A percentile compares a stretch with the other conserved stretches of the same genome.
Conservation (phyloP, 2,329 filamentous ascomycete genomes). For the Hypoxylon sp. region DNA sequence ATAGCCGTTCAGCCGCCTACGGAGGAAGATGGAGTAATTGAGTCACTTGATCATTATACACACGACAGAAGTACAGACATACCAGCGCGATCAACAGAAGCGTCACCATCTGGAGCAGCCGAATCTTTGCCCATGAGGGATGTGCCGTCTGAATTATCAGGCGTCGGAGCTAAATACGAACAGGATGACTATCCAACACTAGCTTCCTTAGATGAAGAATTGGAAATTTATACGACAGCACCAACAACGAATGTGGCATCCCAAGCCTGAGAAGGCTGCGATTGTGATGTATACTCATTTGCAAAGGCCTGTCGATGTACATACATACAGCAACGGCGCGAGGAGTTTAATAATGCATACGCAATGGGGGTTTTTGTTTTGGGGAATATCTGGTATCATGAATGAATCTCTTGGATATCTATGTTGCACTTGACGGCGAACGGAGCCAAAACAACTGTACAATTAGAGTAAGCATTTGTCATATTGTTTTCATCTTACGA, state of each 20-base stretch:
- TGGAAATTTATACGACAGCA: constrained; percentile 39
- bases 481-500: constrained; percentile 21
- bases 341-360: constrained; percentile 36
- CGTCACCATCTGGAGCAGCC: constrained; percentile 30
- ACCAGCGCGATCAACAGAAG: constrained; percentile 47
- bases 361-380: constrained; percentile 6
- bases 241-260: constrained; percentile 44
- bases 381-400: constrained; percentile 21
- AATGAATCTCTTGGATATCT: constrained; percentile 11
- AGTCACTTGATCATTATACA: constrained; percentile 34
- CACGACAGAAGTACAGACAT: constrained; percentile 44
- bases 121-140: constrained; percentile 32
- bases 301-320: constrained; percentile 27
- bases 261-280: constrained; percentile 39
- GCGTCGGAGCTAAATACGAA: constrained; percentile 44
- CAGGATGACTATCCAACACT: constrained; percentile 35
- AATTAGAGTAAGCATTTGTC: constrained; percentile 31
- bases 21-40: constrained; percentile 29
- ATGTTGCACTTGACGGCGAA: constrained; percentile 16
- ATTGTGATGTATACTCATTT: constrained; percentile 19
- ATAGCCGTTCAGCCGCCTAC: constrained; percentile 14
- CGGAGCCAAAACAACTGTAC: constrained; percentile 30
- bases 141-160: constrained; percentile 42
- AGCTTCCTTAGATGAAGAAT: constrained; percentile 47
- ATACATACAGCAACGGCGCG: constrained; percentile 35